Conservation (phyloP, 495 filamentous ascomycete genomes). For the Neurospora sp. region DNA sequence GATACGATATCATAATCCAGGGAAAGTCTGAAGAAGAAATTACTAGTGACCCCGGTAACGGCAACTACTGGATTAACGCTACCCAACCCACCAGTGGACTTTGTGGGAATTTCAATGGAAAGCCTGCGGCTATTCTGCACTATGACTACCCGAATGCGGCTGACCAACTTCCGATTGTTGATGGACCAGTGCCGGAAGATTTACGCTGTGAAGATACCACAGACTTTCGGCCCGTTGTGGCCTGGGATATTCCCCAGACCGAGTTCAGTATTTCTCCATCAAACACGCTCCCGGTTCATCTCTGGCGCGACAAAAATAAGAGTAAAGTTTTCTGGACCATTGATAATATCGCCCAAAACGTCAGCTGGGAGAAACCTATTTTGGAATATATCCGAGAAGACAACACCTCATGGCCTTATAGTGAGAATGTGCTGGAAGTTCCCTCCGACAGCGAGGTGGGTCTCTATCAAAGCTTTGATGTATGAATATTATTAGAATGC, state of each 20-base stretch:
- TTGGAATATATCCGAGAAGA: constrained; percentile 26
- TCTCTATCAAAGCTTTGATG: not conserved
- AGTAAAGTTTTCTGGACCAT: constrained; percentile 21
- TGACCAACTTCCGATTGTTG: constrained; percentile 1
- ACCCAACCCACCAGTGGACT: not conserved
- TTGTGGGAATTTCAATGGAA: not conserved
- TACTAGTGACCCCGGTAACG: constrained; percentile 32
- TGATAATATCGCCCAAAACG: constrained; percentile 17
- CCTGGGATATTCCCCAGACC: not conserved
- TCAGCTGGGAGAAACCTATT: constrained; percentile 28
- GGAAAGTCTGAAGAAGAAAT: not conserved
- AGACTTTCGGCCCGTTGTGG: constrained; percentile 4
- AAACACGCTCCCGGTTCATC: not conserved
- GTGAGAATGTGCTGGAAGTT: constrained; percentile 29
- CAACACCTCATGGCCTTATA: constrained; percentile 18
- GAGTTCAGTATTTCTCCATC: not conserved
- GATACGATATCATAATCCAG: constrained; percentile 57
- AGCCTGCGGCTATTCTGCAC: constrained; percentile 8
- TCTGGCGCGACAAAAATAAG: not conserved
- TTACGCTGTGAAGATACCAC: constrained; percentile 4
- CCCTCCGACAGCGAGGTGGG: constrained; percentile 12
- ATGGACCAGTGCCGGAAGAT: constrained; percentile 3
- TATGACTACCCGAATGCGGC: constrained; percentile 6
- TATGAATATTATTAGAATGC: not conserved
- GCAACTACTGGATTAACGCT: constrained; percentile 35